A percentile compares a stretch with the other conserved stretches of the same genome.
Evolutionary conservation across 257 asterid species (phyloP).

Genomic region (Solanum peruvianum): DNA sequence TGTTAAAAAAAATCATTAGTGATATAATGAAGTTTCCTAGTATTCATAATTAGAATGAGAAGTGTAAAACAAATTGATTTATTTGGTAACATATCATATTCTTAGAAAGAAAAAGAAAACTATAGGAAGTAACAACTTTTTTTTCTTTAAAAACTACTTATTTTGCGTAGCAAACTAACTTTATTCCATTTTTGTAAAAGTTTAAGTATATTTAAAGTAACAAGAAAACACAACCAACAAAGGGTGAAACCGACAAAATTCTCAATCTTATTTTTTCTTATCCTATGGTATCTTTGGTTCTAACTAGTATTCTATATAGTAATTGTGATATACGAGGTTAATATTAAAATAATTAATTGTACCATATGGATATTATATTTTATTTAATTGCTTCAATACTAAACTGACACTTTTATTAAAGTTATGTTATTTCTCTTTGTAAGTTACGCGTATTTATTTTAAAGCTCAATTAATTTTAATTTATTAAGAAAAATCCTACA

Average conservation of each 20-base stretch:
- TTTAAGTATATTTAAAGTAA: background rate
- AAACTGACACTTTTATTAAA: background rate
- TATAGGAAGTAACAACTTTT: background rate
- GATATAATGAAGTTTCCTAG: too few relatives aligned
- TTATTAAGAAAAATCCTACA: rapidly evolving
- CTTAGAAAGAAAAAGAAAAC: too few relatives aligned
- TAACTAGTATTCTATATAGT: background rate
- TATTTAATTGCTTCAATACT: background rate
- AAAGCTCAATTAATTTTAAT: rapidly evolving
- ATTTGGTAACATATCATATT: background rate
- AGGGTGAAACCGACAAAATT: background rate
- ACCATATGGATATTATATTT: too few relatives aligned
- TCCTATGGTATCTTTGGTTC: background rate
- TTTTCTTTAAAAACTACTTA: too few relatives aligned
- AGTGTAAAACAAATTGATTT: background rate
- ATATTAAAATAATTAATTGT: too few relatives aligned
- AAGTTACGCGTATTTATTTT: rapidly evolving
- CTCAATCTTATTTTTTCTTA: background rate
- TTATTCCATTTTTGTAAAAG: too few relatives aligned
- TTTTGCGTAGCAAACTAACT: background rate
- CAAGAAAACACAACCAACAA: background rate
- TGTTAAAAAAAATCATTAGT: too few relatives aligned
- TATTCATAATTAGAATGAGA: too few relatives aligned
- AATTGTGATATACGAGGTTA: background rate
- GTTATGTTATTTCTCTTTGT: too few relatives aligned